Evolutionary conservation across 83 land plant genomes (phyloP), one percentile per base, ranked within the genome.

Genomic region (Picea mariana): DNA sequence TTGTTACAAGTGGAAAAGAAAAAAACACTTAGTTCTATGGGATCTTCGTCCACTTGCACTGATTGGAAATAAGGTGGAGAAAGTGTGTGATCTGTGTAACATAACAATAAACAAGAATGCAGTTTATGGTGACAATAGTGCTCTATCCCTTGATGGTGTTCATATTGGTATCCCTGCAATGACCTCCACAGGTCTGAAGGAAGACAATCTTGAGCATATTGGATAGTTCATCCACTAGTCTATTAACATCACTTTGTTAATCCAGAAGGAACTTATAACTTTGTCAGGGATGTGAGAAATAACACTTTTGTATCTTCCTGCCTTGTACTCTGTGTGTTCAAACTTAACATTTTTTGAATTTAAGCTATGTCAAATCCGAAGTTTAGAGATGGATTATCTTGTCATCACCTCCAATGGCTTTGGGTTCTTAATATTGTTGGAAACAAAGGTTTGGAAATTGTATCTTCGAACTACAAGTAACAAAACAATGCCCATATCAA

Each of bases 71-170:
- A 38, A 38, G 40, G 40, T 0, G 40, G 96, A 95, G 91, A 95
- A 95, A 83, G 92, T 95, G 4, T 95, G 93, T 77, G 98, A 95
- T 59, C 69, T 93, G 8, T 87, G 90, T 82, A 96, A 90, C 86
- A 92, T 95, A 42, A 92, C 96, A 17, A 82, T 93, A 78, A 95
- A 95, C 88, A 95, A 95, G 84, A 95, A 96, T 87, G 93, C 95
- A 61, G 96, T 93, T 55, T 93, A 90, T 82, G 98, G 98, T 42
- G 96, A 95, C 85, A 95, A 95, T 88, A 95, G 95, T 87, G 98
- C 95, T 34, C 85, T 95, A 86, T 85, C 98, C 44, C 93, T 93
- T 78, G 96, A 96, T 81, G 98, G 98, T 61, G 95, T 93, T 5
- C 87, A 95, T 34, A 86, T 95, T 84, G 95, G n/a, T n/a, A n/a